phyloP scores from a whole-genome alignment of 2,329 filamentous ascomycete genomes.

The Diaporthe nobilis region DNA sequence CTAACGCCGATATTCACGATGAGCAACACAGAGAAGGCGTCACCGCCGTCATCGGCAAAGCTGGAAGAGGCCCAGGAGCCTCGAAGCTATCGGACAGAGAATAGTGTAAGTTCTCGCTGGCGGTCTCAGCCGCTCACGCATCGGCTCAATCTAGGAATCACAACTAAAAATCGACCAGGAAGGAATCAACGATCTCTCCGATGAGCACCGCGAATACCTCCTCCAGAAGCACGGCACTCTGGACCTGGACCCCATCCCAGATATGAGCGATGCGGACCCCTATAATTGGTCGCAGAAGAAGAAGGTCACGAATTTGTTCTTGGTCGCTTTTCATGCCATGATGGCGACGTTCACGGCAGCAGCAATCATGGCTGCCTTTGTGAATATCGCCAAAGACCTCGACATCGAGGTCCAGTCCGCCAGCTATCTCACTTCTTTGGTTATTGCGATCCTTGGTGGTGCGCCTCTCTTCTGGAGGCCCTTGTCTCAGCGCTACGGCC shows the following conservation, averaged over 20 bases:
- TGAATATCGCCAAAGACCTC: constrained; percentile 65
- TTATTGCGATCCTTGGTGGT: constrained; percentile 67
- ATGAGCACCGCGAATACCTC: constrained; percentile 64
- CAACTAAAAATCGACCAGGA: constrained; percentile 18
- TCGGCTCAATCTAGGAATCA: neutral
- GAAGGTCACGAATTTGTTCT: constrained; percentile 66
- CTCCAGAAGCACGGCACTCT: constrained; percentile 66
- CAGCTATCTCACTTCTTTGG: constrained; percentile 68
- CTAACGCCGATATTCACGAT: constrained; percentile 12
- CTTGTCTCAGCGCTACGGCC: constrained; percentile 66
- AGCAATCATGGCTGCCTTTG: constrained; percentile 68
- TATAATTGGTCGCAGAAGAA: constrained; percentile 70
- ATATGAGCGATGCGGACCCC: constrained; percentile 64
- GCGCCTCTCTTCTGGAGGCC: constrained; percentile 71
- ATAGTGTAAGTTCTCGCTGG: constrained; percentile 5
- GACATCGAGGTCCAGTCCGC: constrained; percentile 61
- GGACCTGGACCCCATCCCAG: constrained; percentile 67
- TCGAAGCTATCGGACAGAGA: constrained; percentile 14
- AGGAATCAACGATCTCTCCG: constrained; percentile 49
- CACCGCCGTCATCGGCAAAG: constrained; percentile 31
- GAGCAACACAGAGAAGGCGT: constrained; percentile 33
- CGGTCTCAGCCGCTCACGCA: too few species aligned
- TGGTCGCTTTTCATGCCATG: constrained; percentile 70
- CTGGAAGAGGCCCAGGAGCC: constrained; percentile 35
- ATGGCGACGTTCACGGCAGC: constrained; percentile 40